Base-by-base conservation (phyloP, 179 eudicot genomes). In the Vitellaria paradoxa region DNA sequence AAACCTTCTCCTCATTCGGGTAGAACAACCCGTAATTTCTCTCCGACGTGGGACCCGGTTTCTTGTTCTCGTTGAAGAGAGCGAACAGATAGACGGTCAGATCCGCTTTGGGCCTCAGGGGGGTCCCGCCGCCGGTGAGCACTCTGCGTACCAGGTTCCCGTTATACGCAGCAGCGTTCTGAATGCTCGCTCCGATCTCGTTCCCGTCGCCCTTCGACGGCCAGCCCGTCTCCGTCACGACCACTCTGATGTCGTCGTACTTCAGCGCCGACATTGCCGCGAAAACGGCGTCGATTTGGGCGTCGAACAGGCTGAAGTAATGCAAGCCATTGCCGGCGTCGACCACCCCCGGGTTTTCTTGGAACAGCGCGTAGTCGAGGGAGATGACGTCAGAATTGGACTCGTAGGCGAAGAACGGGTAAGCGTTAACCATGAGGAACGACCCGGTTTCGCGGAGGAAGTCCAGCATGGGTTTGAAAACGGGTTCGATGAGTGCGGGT, bases 201-300 rank as follows among this genome's bases (percentile, higher is more conserved):
- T 78, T 89, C 11, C 79, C 47, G 53, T 92, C 97, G 0, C 98
- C 98, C 59, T 89, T 90, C 0, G 97, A 94, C 0, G 98, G 98
- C 98, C 97, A 94, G 2, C 98, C 98, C 0, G 98, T 94, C 62
- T 94, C 98, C 9, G 93, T 77, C 3, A 94, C 96, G 8, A 86
- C 83, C 21, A 94, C 76, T 15, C 77, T 78, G 18, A 92, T 80
- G 55, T 94, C 95, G 47, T 92, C 80, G 86, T 84, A 91, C 14
- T 85, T 84, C 40, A 92, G 47, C 0, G 91, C 89, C 20, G 94
- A 84, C 90, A 92, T 80, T 7, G 98, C 98, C 0, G 97, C 91
- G 45, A 89, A 92, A 2, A 94, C 97, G 14, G 98, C 98, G 73
- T 94, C 98, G 46, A 92, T 74, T 68, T 94, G 95, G 2, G 98